Conservation (phyloP, 371 early-diverging fungal species). For the Mortierella sp. region DNA sequence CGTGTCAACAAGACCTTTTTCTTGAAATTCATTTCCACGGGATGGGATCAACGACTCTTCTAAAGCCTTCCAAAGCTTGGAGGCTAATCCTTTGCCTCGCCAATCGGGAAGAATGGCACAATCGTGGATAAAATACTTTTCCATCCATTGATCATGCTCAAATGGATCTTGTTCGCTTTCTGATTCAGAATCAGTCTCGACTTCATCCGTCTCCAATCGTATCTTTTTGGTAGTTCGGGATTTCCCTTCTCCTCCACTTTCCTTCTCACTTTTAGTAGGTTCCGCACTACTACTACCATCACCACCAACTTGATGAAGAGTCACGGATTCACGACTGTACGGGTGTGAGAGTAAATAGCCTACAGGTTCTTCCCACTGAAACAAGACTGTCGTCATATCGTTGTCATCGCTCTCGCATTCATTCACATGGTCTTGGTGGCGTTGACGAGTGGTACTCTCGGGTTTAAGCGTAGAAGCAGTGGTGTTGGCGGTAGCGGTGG, state of each 20-base stretch:
- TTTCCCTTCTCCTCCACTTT: neutral
- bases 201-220: constrained; percentile 16
- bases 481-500: neutral
- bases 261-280: neutral
- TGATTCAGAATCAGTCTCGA: neutral
- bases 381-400: constrained; percentile 29
- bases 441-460: neutral
- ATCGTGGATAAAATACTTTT: constrained; percentile 51
- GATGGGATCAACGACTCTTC: constrained; percentile 32
- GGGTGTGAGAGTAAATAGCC: constrained; percentile 53
- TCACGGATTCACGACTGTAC: constrained; percentile 33
- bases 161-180: constrained; percentile 19
- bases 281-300: neutral
- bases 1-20: constrained; percentile 20
- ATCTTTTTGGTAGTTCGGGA: constrained; percentile 21
- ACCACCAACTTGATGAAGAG: constrained; percentile 30
- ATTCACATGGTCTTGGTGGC: neutral
- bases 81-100: constrained; percentile 39
- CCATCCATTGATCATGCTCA: constrained; percentile 48
- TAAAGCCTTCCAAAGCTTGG: constrained; percentile 42
- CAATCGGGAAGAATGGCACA: constrained; percentile 50
- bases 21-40: neutral
- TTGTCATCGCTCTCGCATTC: constrained; percentile 18
- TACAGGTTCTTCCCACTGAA: constrained; percentile 56
- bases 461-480: too few relatives aligned